Conservation (phyloP, 805 yeast genomes). For the Barnettozyma botsteinii region DNA sequence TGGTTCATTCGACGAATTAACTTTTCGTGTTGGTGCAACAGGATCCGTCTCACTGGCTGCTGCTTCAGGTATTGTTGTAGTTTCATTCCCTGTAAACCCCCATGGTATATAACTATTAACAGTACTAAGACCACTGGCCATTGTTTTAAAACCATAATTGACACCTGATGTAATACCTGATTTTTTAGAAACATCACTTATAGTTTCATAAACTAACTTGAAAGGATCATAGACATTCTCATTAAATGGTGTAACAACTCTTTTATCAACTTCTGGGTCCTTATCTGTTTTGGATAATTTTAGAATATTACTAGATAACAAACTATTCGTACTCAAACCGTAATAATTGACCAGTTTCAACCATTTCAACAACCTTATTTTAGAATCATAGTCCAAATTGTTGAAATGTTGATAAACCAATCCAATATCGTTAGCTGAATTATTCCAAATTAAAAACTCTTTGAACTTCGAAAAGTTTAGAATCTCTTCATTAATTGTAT, state of each 20-base stretch:
- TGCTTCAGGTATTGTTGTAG: neutral
- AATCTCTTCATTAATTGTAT: constrained; percentile 11
- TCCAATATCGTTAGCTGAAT: constrained; percentile 14
- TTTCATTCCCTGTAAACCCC: neutral
- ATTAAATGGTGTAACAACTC: constrained; percentile 1
- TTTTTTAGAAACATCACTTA: constrained; percentile 21
- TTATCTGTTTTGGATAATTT: constrained; percentile 24
- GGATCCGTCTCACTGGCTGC: no score
- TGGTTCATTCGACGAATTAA: neutral
- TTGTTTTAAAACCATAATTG: constrained; percentile 18
- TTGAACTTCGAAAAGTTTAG: constrained; percentile 9
- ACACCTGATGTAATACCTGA: constrained; percentile 19
- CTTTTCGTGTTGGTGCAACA: neutral
- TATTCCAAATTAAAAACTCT: constrained; percentile 19
- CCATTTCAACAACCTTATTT: constrained; percentile 18
- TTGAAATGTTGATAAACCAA: constrained; percentile 18
- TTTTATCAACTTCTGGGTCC: constrained; percentile 6
- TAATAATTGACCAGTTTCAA: constrained; percentile 13
- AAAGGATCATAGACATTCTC: constrained; percentile 26
- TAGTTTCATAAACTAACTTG: constrained; percentile 18
- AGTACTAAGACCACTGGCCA: constrained; percentile 5
- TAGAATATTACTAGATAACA: constrained; percentile 18
- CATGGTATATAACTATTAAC: constrained; percentile 14
- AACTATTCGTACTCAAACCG: constrained; percentile 11
- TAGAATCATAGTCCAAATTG: constrained; percentile 6